These are phyloP conservation scores for Leccinum sublutescens DNA, from an alignment of 768 basidiomycete genomes.

Conservation along the genomic window DNA sequence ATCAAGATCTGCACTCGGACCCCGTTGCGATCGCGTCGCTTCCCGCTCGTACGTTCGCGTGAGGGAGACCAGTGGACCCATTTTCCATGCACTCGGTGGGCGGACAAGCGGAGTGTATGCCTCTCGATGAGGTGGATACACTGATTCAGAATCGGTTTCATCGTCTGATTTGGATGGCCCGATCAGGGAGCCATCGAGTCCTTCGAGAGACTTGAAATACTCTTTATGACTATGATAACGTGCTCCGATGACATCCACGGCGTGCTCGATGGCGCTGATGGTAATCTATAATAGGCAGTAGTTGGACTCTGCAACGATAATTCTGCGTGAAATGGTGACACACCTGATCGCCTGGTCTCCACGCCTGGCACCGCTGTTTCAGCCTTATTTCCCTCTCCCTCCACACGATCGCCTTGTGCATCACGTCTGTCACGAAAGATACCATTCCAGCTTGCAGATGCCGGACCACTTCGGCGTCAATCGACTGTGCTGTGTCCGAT, in stretches of 20 bases:
- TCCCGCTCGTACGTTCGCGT: constrained; percentile 26
- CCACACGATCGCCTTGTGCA: constrained; percentile 50
- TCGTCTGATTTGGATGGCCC: background rate
- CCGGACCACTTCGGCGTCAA: constrained; percentile 50
- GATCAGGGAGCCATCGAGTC: constrained; percentile 4
- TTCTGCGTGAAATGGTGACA: background rate
- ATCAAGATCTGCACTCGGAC: constrained; percentile 16
- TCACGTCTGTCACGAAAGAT: constrained; percentile 50
- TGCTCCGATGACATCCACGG: constrained; percentile 47
- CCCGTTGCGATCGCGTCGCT: constrained; percentile 16
- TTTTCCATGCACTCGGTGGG: constrained; percentile 23
- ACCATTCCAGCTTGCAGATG: constrained; percentile 45
- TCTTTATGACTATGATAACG: constrained; percentile 35
- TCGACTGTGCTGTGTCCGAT: constrained; percentile 28
- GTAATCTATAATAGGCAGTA: constrained; percentile 38
- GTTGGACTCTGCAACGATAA: background rate
- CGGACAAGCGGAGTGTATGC: constrained; percentile 38
- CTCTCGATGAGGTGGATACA: constrained; percentile 26
- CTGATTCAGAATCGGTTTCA: background rate
- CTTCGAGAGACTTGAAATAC: constrained; percentile 41
- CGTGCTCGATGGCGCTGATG: constrained; percentile 44
- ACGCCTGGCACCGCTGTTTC: constrained; percentile 60
- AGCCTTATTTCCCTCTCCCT: constrained; percentile 58
- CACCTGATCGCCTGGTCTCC: constrained; percentile 50
- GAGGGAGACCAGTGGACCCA: constrained; percentile 14